Base-by-base conservation (phyloP, 805 yeast species). In the Metschnikowia corniflorae region DNA sequence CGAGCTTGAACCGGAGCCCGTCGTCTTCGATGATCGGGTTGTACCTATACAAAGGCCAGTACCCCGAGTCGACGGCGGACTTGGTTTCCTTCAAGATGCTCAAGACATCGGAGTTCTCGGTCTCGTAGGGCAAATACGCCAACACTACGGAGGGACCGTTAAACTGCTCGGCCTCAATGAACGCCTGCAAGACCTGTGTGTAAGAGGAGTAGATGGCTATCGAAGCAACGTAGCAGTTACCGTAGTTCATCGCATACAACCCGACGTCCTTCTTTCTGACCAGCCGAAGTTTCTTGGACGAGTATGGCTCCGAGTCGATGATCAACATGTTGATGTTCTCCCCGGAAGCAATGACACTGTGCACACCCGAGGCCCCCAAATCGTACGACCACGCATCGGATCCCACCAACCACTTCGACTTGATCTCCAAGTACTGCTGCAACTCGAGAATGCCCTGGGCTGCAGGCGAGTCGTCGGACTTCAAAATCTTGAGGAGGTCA, bases 301-400 rank as follows among this genome's bases (percentile, higher is more conserved):
- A 63, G 41, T 72, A 72, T 9, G 95, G 91, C 55, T 86, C 89
- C 12, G 89, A 82, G 58, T 91, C 97, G 53, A 91, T 81, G 41
- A 91, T 71, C 54, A 91, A 74, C 75, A 91, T 74, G 58, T 91
- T 91, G 49, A 91, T 65, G 56, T 87, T 85, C 57, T 78, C 73
- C 30, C 81, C 81, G 0, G 89, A 79, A 18, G 88, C 64, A 29
- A 91, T 67, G 4, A 87, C 81, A 50, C 82, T 82, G 59, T 91
- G 97, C 34, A 91, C 81, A 57, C 97, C 96, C 5, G 96, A 83
- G 44, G 84, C 70, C 28, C 97, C 97, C 50, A 86, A 68, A 64
- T 91, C 97, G 57, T 82, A 88, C 15, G 96, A 76, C 97, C 97
- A 91, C 21, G 93, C 78, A 59, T 91, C 97, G 14, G 96, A 87